Conservation (phyloP, 495 filamentous ascomycete species). For the Neurospora sp. region DNA sequence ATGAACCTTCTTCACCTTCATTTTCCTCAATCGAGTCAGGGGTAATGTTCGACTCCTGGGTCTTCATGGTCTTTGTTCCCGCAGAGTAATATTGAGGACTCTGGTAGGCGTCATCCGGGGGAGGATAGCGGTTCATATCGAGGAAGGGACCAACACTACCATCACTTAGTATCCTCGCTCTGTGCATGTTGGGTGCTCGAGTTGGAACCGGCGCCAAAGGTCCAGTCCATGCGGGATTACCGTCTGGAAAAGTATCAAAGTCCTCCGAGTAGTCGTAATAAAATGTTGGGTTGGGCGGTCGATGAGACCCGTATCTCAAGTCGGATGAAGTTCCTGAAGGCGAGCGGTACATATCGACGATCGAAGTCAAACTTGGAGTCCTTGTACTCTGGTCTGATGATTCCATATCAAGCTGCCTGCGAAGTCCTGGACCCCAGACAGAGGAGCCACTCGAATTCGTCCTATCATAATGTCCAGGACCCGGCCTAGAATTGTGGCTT, state of each 20-base stretch:
- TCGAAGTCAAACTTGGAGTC: constrained; percentile 31
- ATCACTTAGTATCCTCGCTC: constrained; percentile 18
- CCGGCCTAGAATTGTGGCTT: constrained; percentile 16
- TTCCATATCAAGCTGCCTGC: constrained; percentile 3
- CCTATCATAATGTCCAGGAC: constrained; percentile 11
- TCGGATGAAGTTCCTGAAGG: constrained; percentile 11
- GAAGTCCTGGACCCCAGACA: neutral
- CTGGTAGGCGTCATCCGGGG: neutral
- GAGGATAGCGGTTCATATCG: neutral
- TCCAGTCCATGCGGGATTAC: constrained; percentile 8
- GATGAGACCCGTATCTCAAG: neutral
- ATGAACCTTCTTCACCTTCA: neutral
- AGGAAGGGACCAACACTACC: constrained; percentile 15
- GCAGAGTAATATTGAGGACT: neutral
- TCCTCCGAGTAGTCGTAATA: constrained; percentile 47
- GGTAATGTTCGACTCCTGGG: neutral
- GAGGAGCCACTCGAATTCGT: neutral
- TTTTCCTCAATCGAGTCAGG: neutral
- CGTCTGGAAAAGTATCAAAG: constrained; percentile 22
- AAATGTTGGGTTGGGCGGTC: constrained; percentile 5
- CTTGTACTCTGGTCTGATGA: constrained; percentile 15
- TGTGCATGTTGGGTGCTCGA: constrained; percentile 18
- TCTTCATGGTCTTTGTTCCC: neutral
- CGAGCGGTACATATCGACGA: constrained; percentile 30
- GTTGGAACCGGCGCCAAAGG: constrained; percentile 28